Conservation (phyloP, 2,329 filamentous ascomycete genomes). For the Cladosporium colombiae region DNA sequence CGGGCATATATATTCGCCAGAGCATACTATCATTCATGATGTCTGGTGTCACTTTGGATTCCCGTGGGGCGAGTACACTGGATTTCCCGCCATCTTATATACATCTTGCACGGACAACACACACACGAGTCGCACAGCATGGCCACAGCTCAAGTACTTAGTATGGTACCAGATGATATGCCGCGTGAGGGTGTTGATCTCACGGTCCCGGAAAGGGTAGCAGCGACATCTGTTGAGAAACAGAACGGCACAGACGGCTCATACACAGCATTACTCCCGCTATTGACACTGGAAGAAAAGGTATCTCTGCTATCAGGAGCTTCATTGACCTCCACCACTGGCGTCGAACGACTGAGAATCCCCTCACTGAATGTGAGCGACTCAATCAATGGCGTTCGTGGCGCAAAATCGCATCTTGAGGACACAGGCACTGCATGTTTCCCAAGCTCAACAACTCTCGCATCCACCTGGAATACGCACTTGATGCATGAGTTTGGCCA, state of each 20-base stretch:
- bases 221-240: neutral
- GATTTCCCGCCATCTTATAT: neutral
- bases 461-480: conserved; percentile 31
- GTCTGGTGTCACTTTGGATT: neutral
- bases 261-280: conserved; percentile 25
- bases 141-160: neutral
- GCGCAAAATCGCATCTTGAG: conserved; percentile 65
- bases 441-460: conserved; percentile 55
- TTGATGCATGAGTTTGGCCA: conserved; percentile 27
- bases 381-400: conserved; percentile 69
- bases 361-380: conserved; percentile 67
- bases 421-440: conserved; percentile 69
- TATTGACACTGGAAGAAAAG: conserved; percentile 35
- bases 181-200: neutral
- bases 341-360: conserved; percentile 52
- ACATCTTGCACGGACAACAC: neutral
- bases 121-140: neutral
- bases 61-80: neutral
- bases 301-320: conserved; percentile 47
- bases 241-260: neutral
- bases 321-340: neutral
- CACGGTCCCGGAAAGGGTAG: neutral
- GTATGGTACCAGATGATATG: neutral
- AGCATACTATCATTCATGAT: neutral
- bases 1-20: neutral